phyloP scores from a whole-genome alignment of 139 green algal species.

The Picochlorum sp. region DNA sequence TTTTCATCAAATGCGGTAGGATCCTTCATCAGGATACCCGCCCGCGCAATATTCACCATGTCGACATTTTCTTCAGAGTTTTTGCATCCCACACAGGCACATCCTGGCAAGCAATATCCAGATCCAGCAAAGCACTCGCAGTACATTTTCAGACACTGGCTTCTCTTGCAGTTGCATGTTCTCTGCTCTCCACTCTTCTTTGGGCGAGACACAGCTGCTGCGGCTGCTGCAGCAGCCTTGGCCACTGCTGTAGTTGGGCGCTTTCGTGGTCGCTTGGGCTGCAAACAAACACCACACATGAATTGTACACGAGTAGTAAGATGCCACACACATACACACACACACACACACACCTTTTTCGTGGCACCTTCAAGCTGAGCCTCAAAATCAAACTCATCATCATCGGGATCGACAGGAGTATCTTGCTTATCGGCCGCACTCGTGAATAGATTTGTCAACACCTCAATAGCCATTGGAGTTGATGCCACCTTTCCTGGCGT shows the following conservation, averaged over 20 bases:
- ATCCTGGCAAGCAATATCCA: slow-evolving; percentile 35
- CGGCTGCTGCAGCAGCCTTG: background rate
- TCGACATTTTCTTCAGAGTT: slow-evolving; percentile 36
- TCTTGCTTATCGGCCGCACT: slow-evolving; percentile 3
- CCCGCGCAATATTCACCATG: slow-evolving; percentile 13
- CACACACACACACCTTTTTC: background rate
- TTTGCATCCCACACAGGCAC: slow-evolving; percentile 55
- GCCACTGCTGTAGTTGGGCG: background rate
- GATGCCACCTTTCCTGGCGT: background rate
- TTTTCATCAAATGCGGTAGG: slow-evolving; percentile 63
- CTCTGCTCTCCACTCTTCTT: background rate
- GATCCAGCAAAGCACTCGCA: slow-evolving; percentile 77
- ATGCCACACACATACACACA: background rate
- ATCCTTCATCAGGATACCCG: slow-evolving; percentile 40
- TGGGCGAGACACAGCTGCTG: slow-evolving; percentile 3
- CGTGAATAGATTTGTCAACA: background rate
- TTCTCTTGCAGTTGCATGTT: slow-evolving; percentile 82
- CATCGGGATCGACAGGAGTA: slow-evolving; percentile 8
- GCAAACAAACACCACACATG: background rate
- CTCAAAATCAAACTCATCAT: slow-evolving; percentile 11
- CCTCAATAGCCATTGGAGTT: slow-evolving; percentile 5
- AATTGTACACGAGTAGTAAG: background rate
- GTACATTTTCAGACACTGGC: slow-evolving; percentile 85
- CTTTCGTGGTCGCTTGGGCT: background rate
- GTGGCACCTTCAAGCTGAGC: slow-evolving; percentile 13